Base-by-base conservation (phyloP, 1,284 basidiomycete genomes). In the Cryptococcus sp. region DNA sequence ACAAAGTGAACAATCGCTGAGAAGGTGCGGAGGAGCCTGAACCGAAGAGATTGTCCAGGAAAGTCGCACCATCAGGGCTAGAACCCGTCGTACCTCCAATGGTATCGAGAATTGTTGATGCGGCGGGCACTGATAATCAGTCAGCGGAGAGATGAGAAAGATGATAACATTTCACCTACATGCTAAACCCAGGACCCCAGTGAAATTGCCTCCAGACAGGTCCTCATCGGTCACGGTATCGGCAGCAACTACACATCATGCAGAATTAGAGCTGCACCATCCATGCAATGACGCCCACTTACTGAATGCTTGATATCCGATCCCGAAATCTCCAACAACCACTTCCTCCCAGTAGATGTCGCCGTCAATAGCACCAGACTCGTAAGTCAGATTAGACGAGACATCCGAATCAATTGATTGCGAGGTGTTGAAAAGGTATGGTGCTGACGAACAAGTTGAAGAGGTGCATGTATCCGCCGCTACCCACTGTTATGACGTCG, bases 11-110 rank as follows among this genome's bases (percentile, higher is more conserved):
- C 19, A 76, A 62, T 0, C 76, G 67, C 19, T 75, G 63, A 1
- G 69, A 63, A 0, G 77, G 77, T 1, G 77, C 77, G 1, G 64
- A 70, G 0, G 44, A 38, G 0, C 77, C 77, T 0, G 69, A 62
- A n/a, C 77, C 76, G 52, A 78, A 79, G 4, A 79, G 52, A 50
- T 79, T 79, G 59, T 79, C 77, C 15, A 79, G 72, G 56, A 77
- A 77, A 0, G 75, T 76, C 10, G 77, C 77, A 15, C 77, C 77
- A 55, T 79, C 77, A 8, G 77, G 75, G 34, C 67, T 60, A 5
- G 74, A 74, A 6, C 67, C 61, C 1, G 76, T 78, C 1, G 73
- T 73, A 29, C 76, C 77, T 8, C 74, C 71, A 20, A 79, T 74
- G 5, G 62, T 50, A 11, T 57, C 55, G 13, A 66, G 58, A 51